Evolutionary conservation across 106 monocot genomes (phyloP), one percentile per base, ranked within the genome.

Genomic region (Dioscorea dumetorum): DNA sequence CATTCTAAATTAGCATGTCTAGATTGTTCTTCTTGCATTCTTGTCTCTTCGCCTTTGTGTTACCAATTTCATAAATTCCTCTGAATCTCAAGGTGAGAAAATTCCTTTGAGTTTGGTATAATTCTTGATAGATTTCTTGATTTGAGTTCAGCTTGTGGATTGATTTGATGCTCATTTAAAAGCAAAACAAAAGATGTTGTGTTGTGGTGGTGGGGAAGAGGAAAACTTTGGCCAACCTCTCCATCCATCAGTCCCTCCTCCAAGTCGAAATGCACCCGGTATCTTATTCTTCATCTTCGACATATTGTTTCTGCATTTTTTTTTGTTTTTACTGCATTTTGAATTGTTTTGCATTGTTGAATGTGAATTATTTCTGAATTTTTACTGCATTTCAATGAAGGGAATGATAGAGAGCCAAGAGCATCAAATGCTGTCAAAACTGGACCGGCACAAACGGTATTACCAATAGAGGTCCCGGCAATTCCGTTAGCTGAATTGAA

Each of bases 381-480:
- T 18, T 54, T 54, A 19, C 54, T 54, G 19, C 12, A 54, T 19
- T 18, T 54, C 5, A 54, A 19, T 54, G 54, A 54, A 54, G 97
- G 86, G 32, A 67, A 59, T 13, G 80, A 79, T 56, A 68, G 82
- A 76, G 79, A 77, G 11, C 72, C 80, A 53, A 87, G 80, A 69
- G 74, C 80, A 14, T 76, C 84, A 13, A 77, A 61, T 57, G 69
- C 75, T 15, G 71, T 73, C 20, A 67, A 51, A 69, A 51, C 61
- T 48, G 82, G 84, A 31, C 80, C 67, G 17, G 71, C 84, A 33
- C 64, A 33, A 33, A 92, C 90, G 70, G 76, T 71, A 22, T 61
- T 97, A 69, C 86, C 88, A 18, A 99, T 99, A 17, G 92, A 92
- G 22, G 61, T 83, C n/a, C 84, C 92, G 17, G 70, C 84, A 18